These are phyloP conservation scores for Solanum infundibuliforme DNA, from an alignment of 257 asterid species.

Conservation along the genomic window DNA sequence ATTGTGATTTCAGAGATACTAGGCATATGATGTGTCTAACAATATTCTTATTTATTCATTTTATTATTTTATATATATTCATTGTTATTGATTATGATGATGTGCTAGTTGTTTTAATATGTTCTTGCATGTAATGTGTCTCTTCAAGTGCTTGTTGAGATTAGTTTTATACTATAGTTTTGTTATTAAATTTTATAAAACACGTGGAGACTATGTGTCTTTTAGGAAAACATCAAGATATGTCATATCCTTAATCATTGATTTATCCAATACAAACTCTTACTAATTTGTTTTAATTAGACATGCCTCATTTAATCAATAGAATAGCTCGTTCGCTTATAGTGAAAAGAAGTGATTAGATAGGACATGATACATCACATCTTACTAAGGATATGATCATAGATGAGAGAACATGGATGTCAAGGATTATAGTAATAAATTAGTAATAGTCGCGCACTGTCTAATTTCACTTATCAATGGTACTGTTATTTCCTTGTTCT, in stretches of 20 bases:
- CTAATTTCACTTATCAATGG: neutral
- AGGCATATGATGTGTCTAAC: neutral
- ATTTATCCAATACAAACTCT: neutral
- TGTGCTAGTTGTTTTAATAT: neutral
- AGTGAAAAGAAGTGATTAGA: neutral
- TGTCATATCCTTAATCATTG: neutral
- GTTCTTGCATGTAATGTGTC: neutral
- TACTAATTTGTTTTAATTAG: neutral
- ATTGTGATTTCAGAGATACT: neutral
- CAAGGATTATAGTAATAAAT: neutral
- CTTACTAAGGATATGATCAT: neutral
- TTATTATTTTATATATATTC: neutral
- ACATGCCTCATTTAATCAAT: neutral
- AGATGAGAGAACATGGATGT: neutral
- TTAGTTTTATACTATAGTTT: neutral
- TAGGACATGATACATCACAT: neutral
- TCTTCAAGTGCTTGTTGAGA: neutral
- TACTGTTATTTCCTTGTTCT: neutral
- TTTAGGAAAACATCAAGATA: neutral
- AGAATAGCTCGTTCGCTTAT: neutral
- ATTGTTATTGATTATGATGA: neutral
- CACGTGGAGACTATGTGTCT: neutral
- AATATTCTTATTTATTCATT: neutral
- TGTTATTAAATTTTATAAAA: neutral
- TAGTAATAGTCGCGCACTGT: fast-evolving